These are phyloP conservation scores for Boletus rufocinnamomeus DNA, from an alignment of 768 basidiomycete genomes.

Conservation along the genomic window DNA sequence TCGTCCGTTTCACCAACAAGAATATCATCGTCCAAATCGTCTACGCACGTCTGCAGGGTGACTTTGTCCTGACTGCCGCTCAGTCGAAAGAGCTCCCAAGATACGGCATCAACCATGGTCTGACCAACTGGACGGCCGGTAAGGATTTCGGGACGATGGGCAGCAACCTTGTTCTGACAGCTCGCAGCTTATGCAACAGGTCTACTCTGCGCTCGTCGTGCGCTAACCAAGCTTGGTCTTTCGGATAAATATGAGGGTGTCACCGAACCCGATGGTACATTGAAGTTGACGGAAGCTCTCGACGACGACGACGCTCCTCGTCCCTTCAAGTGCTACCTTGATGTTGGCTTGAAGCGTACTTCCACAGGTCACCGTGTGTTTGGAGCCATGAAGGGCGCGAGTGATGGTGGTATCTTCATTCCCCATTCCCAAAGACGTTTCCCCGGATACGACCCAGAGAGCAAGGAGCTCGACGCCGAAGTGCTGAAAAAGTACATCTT, in stretches of 20 bases:
- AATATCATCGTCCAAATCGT: constrained; percentile 94
- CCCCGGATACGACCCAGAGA: constrained; percentile 94
- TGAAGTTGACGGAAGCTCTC: constrained; percentile 79
- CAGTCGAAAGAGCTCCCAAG: constrained; percentile 88
- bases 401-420: constrained; percentile 96
- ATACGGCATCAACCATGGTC: constrained; percentile 97
- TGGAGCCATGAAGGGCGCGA: constrained; percentile 98
- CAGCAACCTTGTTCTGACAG: not conserved
- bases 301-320: constrained; percentile 93
- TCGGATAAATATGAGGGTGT: constrained; percentile 98
- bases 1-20: constrained; percentile 98
- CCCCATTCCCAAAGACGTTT: constrained; percentile 98
- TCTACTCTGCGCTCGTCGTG: constrained; percentile 91
- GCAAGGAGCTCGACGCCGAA: constrained; percentile 92
- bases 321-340: constrained; percentile 99
- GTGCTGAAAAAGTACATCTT: constrained; percentile 96
- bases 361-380: constrained; percentile 98
- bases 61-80: constrained; percentile 88
- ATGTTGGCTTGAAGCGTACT: constrained; percentile 96
- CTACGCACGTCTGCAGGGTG: constrained; percentile 97
- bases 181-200: constrained; percentile 91
- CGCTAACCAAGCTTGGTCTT: constrained; percentile 91
- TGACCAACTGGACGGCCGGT: constrained; percentile 99
- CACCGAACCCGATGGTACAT: constrained; percentile 84
- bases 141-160: constrained; percentile 18